These are phyloP conservation scores for Aquilaria sinensis DNA, from an alignment of 345 rosid genomes.

Conservation along the genomic window DNA sequence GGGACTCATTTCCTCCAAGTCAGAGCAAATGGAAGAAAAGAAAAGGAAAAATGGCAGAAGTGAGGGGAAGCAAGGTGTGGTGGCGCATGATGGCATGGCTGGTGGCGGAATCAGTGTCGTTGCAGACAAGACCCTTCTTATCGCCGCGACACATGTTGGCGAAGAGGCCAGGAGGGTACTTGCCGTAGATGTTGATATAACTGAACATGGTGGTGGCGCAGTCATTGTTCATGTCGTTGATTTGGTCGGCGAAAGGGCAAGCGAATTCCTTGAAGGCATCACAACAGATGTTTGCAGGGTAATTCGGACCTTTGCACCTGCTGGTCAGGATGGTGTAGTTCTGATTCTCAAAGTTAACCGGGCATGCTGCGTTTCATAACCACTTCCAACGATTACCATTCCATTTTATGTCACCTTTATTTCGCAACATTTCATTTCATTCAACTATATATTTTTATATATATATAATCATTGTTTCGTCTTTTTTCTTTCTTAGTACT, in stretches of 20 bases:
- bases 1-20: too few relatives aligned
- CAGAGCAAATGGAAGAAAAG: not conserved
- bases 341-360: conserved; percentile 44
- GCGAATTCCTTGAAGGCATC: conserved; percentile 50
- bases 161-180: conserved; percentile 78
- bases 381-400: too few relatives aligned
- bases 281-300: conserved; percentile 48
- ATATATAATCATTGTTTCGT: not conserved
- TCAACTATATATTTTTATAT: too few relatives aligned
- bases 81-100: not conserved
- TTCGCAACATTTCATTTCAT: too few relatives aligned
- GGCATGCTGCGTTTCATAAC: conserved; percentile 34
- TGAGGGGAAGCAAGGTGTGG: not conserved
- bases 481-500: not conserved
- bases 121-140: conserved; percentile 57
- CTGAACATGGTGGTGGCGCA: conserved; percentile 81
- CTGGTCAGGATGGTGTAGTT: conserved; percentile 62
- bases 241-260: conserved; percentile 42
- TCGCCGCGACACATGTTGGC: conserved; percentile 57
- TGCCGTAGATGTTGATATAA: conserved; percentile 73
- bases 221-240: conserved; percentile 45
- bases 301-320: conserved; percentile 73
- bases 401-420: too few relatives aligned
- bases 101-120: not conserved
- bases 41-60: not conserved